Evolutionary conservation across 768 basidiomycete genomes (phyloP).

Genomic region (Termitomyces sp.): DNA sequence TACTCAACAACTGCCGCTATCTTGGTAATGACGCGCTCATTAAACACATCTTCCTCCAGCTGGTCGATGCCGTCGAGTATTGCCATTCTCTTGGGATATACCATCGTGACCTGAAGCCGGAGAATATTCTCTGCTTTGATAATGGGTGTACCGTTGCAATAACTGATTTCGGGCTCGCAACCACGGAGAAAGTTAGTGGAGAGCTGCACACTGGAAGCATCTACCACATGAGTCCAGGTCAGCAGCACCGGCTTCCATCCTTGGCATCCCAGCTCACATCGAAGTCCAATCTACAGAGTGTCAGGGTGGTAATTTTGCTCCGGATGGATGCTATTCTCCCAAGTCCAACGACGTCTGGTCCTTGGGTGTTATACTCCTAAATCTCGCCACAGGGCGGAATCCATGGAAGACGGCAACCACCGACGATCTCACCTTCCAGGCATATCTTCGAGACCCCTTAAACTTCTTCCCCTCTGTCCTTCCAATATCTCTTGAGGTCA

Average conservation of each 20-base stretch:
- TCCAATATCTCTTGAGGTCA: slow-evolving; percentile 71
- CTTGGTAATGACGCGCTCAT: slow-evolving; percentile 82
- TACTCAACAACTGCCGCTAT: slow-evolving; percentile 71
- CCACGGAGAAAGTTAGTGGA: slow-evolving; percentile 75
- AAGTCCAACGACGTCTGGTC: slow-evolving; percentile 95
- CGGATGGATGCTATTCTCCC: slow-evolving; percentile 72
- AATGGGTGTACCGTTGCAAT: slow-evolving; percentile 73
- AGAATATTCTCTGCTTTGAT: slow-evolving; percentile 87
- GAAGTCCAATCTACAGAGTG: slow-evolving; percentile 56
- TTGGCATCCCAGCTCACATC: not conserved
- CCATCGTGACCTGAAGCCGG: slow-evolving; percentile 96
- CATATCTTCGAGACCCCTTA: slow-evolving; percentile 70
- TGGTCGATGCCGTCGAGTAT: slow-evolving; percentile 90
- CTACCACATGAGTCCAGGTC: slow-evolving; percentile 98
- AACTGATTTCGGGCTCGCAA: slow-evolving; percentile 94
- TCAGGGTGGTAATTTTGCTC: slow-evolving; percentile 67
- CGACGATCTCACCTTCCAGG: slow-evolving; percentile 85
- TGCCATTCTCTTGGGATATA: slow-evolving; percentile 90
- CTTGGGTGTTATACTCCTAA: slow-evolving; percentile 92
- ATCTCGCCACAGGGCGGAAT: slow-evolving; percentile 90
- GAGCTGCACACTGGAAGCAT: slow-evolving; percentile 96
- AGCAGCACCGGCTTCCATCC: slow-evolving; percentile 9
- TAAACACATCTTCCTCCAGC: slow-evolving; percentile 86
- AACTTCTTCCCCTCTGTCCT: slow-evolving; percentile 84
- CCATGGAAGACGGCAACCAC: slow-evolving; percentile 89